Percentiles rank a stretch among this genome's conserved stretches.
Evolutionary conservation across 306 rosid genomes (phyloP).

Genomic region (Canavalia ensiformis): DNA sequence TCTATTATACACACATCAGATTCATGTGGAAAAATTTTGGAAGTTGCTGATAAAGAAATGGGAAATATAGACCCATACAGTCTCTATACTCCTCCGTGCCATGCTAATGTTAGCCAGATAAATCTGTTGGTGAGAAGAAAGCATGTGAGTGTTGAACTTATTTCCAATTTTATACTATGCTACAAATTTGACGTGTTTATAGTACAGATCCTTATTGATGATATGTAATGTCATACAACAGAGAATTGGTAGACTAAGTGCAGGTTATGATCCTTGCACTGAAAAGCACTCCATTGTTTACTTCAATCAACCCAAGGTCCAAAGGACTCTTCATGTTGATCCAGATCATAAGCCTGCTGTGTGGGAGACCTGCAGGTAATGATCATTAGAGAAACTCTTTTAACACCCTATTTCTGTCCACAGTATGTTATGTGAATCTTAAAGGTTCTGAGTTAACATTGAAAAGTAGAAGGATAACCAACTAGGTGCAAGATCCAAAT

Average conservation of each 20-base stretch:
- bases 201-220: slow-evolving; percentile 31
- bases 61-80: slow-evolving; percentile 89
- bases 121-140: slow-evolving; percentile 63
- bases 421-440: neutral
- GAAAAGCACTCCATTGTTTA: slow-evolving; percentile 69
- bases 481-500: neutral
- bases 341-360: slow-evolving; percentile 60
- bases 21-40: slow-evolving; percentile 61
- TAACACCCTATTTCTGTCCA: slow-evolving; percentile 4
- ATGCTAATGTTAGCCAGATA: slow-evolving; percentile 60
- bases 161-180: neutral
- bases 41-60: slow-evolving; percentile 61
- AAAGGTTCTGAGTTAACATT: neutral
- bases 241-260: slow-evolving; percentile 63
- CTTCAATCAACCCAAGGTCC: slow-evolving; percentile 89
- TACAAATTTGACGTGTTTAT: neutral
- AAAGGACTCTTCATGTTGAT: slow-evolving; percentile 77
- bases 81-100: slow-evolving; percentile 75
- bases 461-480: neutral
- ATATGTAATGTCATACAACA: slow-evolving; percentile 48
- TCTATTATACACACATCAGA: slow-evolving; percentile 65
- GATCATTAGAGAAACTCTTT: slow-evolving; percentile 25
- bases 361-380: slow-evolving; percentile 92
- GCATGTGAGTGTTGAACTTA: slow-evolving; percentile 60
- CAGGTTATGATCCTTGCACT: slow-evolving; percentile 91